Evolutionary conservation across 805 yeast species (phyloP).

Genomic region (Suhomyces kilbournensis): DNA sequence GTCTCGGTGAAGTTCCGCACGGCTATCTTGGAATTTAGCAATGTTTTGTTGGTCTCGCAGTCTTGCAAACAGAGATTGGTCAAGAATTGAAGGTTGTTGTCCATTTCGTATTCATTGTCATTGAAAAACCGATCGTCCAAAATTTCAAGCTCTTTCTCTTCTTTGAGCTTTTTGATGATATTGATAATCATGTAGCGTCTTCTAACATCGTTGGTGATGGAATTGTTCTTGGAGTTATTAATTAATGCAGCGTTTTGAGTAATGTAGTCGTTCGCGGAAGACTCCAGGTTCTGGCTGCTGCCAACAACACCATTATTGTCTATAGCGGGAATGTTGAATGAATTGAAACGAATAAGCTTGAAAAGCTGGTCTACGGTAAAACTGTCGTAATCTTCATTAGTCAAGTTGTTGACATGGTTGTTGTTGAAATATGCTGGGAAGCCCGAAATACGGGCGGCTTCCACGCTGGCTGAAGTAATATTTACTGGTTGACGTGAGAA

Average conservation of each 20-base stretch:
- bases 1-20: constrained; percentile 43
- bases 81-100: constrained; percentile 38
- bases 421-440: constrained; percentile 20
- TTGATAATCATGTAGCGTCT: constrained; percentile 34
- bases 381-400: constrained; percentile 40
- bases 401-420: constrained; percentile 22
- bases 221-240: constrained; percentile 8
- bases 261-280: background rate
- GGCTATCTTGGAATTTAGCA: constrained; percentile 30
- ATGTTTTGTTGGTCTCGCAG: constrained; percentile 22
- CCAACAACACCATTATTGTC: background rate
- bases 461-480: constrained; percentile 5
- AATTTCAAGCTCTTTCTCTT: constrained; percentile 34
- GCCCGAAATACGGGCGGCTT: constrained; percentile 5
- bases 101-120: constrained; percentile 41
- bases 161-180: constrained; percentile 35
- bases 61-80: constrained; percentile 41
- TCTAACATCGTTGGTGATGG: constrained; percentile 31
- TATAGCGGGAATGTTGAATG: background rate
- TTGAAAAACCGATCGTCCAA: constrained; percentile 28
- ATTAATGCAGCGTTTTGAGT: constrained; percentile 1
- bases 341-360: constrained; percentile 30
- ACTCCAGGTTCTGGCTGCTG: background rate
- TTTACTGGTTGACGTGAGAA: background rate
- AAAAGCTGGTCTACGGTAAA: constrained; percentile 36